Percentiles rank a stretch among this genome's conserved stretches.
Conservation (phyloP, 352 stramenopile genomes). For the Elongisporangium anandrum region DNA sequence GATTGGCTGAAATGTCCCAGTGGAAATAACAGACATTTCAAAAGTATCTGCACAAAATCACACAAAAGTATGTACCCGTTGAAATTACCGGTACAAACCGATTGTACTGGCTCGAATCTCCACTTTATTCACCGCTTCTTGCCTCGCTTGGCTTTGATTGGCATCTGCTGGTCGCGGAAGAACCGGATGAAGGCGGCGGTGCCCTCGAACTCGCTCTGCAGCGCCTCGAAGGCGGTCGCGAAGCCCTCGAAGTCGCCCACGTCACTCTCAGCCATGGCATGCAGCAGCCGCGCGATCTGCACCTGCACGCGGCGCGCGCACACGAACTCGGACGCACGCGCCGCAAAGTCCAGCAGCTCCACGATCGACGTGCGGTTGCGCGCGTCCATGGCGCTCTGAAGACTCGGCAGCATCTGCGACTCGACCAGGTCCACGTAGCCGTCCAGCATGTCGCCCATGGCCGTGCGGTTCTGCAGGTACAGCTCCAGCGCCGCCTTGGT, state of each 20-base stretch:
- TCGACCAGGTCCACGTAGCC: constrained; percentile 55
- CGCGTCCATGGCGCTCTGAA: constrained; percentile 26
- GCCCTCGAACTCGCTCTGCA: constrained; percentile 25
- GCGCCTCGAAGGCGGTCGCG: constrained; percentile 5
- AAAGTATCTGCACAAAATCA: not conserved
- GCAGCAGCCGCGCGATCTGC: constrained; percentile 49
- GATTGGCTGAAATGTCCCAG: not conserved
- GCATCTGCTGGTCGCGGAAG: constrained; percentile 19
- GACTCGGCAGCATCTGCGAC: constrained; percentile 42
- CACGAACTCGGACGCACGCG: constrained; percentile 66
- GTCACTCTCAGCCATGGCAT: constrained; percentile 44
- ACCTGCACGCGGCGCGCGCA: constrained; percentile 63
- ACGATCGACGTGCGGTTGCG: constrained; percentile 46
- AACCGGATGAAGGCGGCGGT: constrained; percentile 34
- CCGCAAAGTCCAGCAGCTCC: constrained; percentile 63
- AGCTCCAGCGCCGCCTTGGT: constrained; percentile 42
- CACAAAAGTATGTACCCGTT: not conserved
- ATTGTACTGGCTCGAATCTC: not conserved
- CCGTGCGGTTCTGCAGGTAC: constrained; percentile 57
- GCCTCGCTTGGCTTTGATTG: constrained; percentile 18
- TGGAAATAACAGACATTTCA: not conserved
- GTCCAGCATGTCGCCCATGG: constrained; percentile 66
- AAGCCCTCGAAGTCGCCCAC: constrained; percentile 41
- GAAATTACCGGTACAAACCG: not conserved
- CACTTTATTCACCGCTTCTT: not conserved